Conservation (phyloP, 768 basidiomycete species). For the Naganishia onofrii region DNA sequence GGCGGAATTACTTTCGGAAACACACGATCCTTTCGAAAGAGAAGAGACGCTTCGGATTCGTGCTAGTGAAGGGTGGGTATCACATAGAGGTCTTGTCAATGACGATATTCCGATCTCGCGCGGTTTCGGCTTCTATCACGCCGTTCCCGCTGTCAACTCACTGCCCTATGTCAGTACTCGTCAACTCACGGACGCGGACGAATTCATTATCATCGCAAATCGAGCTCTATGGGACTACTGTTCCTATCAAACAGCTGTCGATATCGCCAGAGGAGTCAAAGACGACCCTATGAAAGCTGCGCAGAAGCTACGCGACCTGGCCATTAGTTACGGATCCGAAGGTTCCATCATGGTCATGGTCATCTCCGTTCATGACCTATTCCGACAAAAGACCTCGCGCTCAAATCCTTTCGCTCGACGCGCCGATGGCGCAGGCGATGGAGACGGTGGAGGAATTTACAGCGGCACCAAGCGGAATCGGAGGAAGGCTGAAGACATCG, state of each 20-base stretch:
- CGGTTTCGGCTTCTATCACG: slow-evolving; percentile 87
- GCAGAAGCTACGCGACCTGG: slow-evolving; percentile 92
- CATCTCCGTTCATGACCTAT: slow-evolving; percentile 74
- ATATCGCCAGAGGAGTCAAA: slow-evolving; percentile 77
- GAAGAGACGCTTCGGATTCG: slow-evolving; percentile 83
- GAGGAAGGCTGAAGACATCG: slow-evolving; percentile 46
- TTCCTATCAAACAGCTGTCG: slow-evolving; percentile 90
- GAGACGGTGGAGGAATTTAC: slow-evolving; percentile 41
- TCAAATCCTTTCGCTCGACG: slow-evolving; percentile 42
- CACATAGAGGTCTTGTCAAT: slow-evolving; percentile 82
- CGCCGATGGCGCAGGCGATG: slow-evolving; percentile 57
- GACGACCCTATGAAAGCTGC: slow-evolving; percentile 82
- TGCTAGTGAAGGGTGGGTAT: slow-evolving; percentile 88
- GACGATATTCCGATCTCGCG: slow-evolving; percentile 89
- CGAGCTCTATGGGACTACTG: slow-evolving; percentile 90
- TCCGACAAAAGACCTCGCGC: slow-evolving; percentile 58
- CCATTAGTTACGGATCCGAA: slow-evolving; percentile 91
- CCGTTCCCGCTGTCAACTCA: slow-evolving; percentile 85
- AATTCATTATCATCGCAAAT: slow-evolving; percentile 94
- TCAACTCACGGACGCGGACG: slow-evolving; percentile 75
- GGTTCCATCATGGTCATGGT: slow-evolving; percentile 99
- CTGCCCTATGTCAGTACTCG: slow-evolving; percentile 72
- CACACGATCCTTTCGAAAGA: slow-evolving; percentile 86
- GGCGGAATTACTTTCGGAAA: slow-evolving; percentile 69
- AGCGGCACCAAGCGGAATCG: slow-evolving; percentile 37